Base-by-base conservation (phyloP, 2,329 filamentous ascomycete species). In the Albophoma yamanashiensis region DNA sequence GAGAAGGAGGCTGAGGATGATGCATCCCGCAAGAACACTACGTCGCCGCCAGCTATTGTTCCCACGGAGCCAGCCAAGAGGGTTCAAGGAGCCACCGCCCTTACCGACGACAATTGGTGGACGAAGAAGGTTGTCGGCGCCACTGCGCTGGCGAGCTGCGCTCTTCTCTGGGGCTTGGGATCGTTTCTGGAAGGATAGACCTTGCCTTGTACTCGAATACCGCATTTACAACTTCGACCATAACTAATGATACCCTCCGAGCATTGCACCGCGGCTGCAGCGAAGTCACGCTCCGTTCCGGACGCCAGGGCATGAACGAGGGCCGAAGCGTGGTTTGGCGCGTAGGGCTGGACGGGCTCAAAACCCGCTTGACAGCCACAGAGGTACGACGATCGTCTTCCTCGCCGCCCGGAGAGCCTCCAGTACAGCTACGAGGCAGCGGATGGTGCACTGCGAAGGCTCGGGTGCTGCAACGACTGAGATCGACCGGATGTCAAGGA, bases 71-170 rank as follows among this genome's bases (percentile, higher is more conserved):
- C 64, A 22, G 68, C 62, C 14, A 71, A 64, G 57, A 75, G 70
- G 62, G 58, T 71, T 2, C 71, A 69, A 59, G 67, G 69, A 36
- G 70, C 85, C 15, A 88, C 83, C 66, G 83, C 87, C 39, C 73
- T 88, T 57, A 86, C 82, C 3, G 84, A 88, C 59, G 81, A 86
- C 40, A 82, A 83, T 59, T 89, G 86, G 83, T 87, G 84, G 80
- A 81, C 77, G 2, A 88, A 86, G 75, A 88, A 86, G 71, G 73
- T 82, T 2, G 73, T 83, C 38, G 85, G 86, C n/a, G 82, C 81
- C 4, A 81, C 82, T 25, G 82, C 83, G 9, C 72, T 89, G 58
- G 80, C 78, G n/a, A 85, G 83, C 0, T 88, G 85, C 66, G 81
- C 79, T 12, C 70, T 83, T 53, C 71, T 87, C 2, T 88, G 85